phyloP scores from a whole-genome alignment of 2,329 filamentous ascomycete species.

The Pestalotiopsis sp. region DNA sequence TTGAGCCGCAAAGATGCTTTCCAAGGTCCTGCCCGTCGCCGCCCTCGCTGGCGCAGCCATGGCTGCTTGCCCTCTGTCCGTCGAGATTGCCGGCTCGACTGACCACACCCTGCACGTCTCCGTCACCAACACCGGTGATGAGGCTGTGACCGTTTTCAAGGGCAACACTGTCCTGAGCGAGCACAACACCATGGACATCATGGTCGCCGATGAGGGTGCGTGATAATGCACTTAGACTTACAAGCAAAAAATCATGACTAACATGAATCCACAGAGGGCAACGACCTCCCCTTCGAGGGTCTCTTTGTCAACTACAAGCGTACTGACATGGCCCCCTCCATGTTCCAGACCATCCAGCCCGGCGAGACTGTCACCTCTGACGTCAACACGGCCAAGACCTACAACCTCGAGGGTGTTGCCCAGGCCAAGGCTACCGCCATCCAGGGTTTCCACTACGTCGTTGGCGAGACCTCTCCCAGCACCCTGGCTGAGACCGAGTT shows the following conservation, averaged over 20 bases:
- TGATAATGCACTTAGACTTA: background rate
- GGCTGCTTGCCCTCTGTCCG: slow-evolving; percentile 10
- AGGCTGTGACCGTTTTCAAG: slow-evolving; percentile 12
- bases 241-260: background rate
- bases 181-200: slow-evolving; percentile 5
- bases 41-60: slow-evolving; percentile 8
- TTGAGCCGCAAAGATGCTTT: slow-evolving; percentile 1
- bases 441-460: slow-evolving; percentile 10
- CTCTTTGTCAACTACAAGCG: slow-evolving; percentile 11
- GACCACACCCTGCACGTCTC: slow-evolving; percentile 1
- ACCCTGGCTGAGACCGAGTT: background rate
- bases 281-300: slow-evolving; percentile 9
- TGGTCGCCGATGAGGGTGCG: slow-evolving; percentile 5
- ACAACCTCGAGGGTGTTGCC: slow-evolving; percentile 10
- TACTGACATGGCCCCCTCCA: background rate
- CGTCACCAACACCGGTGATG: slow-evolving; percentile 11
- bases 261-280: background rate
- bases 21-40: slow-evolving; percentile 6
- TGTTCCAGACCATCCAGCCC: slow-evolving; percentile 11
- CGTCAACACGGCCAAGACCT: slow-evolving; percentile 12
- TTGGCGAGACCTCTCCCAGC: background rate
- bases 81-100: slow-evolving; percentile 5
- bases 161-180: slow-evolving; percentile 11
- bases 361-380: slow-evolving; percentile 5
- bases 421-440: slow-evolving; percentile 6